Base-by-base conservation (phyloP, 2,329 filamentous ascomycete genomes). In the Epichloe sp. region DNA sequence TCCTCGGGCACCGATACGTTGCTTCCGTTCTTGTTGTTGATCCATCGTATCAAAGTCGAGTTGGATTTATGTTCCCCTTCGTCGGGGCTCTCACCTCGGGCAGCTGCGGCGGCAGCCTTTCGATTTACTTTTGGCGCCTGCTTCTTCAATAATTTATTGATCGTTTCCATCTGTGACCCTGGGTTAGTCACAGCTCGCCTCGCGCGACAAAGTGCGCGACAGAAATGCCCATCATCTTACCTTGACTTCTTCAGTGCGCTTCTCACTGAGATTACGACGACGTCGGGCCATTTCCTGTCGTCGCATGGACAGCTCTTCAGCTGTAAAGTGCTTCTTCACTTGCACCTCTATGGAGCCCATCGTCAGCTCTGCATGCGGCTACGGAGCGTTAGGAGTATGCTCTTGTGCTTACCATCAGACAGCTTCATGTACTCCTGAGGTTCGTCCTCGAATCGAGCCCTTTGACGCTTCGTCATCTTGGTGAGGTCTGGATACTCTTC, bases 81-180 rank as follows among this genome's bases (percentile, higher is more conserved):
- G 47, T 76, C 76, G 7, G 72, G 71, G 2, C 69, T 71, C 10
- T 71, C 74, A 11, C 75, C 75, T 36, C 73, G 77, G 50, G 59
- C 62, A 49, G 55, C 70, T 54, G 57, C 70, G 52, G 59, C 63
- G 44, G 63, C 73, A 35, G 65, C 74, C 57, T 77, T 78, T 56
- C 74, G 71, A 57, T 77, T 83, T 52, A 79, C 80, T 66, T 91
- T 90, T 23, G 86, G 83, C 1, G 86, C 85, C 64, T 90, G 87
- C 63, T 90, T 89, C 67, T 89, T 89, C 49, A 93, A 79, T 2
- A 93, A 80, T 61, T 90, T 89, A 72, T 93, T 90, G 76, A 93
- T 91, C 0, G 87, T 93, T 72, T 91, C 87, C 78, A 88, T 87
- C 86, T 90, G 58, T 19, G 48, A 31, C 21, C 6, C 5, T 14